These are phyloP conservation scores for Sanguinoderma infundibulare DNA, from an alignment of 1,284 basidiomycete species.

Conservation along the genomic window DNA sequence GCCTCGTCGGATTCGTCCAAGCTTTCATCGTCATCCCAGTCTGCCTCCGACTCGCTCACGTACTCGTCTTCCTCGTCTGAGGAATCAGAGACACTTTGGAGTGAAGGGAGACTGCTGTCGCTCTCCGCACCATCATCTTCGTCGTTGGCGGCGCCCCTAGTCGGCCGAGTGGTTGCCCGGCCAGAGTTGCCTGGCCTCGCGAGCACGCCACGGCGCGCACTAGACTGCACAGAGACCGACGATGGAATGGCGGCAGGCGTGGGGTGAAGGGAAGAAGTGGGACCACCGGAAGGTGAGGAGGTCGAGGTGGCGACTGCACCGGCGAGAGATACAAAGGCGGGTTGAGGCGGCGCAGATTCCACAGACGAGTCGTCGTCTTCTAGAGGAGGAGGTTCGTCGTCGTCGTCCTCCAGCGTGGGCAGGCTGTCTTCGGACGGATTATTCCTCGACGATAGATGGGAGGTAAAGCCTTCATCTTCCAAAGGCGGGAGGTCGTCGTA, in stretches of 20 bases:
- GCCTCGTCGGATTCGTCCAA: conserved; percentile 10
- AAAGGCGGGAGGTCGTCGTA: conserved; percentile 21
- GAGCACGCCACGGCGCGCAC: neutral
- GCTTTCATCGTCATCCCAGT: conserved; percentile 17
- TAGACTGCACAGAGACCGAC: neutral
- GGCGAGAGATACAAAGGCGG: neutral
- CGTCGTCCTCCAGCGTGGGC: neutral
- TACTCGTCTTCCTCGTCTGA: conserved; percentile 24
- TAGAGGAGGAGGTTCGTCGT: neutral
- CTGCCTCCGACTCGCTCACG: conserved; percentile 14
- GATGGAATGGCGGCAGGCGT: neutral
- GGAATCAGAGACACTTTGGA: conserved; percentile 35
- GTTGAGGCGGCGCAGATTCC: neutral
- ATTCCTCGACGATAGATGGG: neutral
- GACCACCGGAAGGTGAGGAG: neutral
- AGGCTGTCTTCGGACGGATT: neutral
- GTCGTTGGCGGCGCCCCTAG: neutral
- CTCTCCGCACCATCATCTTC: conserved; percentile 22
- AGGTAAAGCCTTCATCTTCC: conserved; percentile 10
- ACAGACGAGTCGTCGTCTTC: neutral
- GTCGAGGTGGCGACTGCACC: neutral
- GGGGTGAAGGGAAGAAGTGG: neutral
- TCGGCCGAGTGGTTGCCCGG: neutral
- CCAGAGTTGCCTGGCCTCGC: neutral
- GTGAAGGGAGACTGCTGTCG: conserved; percentile 31